These are phyloP conservation scores for Pichia kudriavzevii DNA, from an alignment of 1,139 yeast species.

Conservation along the genomic window DNA sequence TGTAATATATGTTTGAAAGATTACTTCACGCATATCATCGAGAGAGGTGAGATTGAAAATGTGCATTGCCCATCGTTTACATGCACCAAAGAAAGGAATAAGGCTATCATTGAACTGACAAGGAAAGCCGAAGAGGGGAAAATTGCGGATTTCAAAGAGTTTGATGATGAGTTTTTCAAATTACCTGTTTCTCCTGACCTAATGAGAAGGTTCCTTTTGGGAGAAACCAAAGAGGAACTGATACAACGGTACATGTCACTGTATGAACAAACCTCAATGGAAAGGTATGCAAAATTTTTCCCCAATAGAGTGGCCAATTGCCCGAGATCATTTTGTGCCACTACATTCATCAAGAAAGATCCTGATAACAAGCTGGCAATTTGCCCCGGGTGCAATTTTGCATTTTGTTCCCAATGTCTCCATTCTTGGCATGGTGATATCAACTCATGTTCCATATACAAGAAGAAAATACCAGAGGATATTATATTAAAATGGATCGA, in stretches of 20 bases:
- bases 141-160: slow-evolving; percentile 25
- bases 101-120: slow-evolving; percentile 10
- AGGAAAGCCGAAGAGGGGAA: slow-evolving; percentile 5
- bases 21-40: slow-evolving; percentile 40
- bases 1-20: slow-evolving; percentile 45
- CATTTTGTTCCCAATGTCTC: slow-evolving; percentile 53
- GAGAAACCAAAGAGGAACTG: slow-evolving; percentile 18
- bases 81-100: slow-evolving; percentile 31
- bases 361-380: slow-evolving; percentile 46
- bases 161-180: slow-evolving; percentile 30
- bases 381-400: slow-evolving; percentile 47
- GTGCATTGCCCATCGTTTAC: slow-evolving; percentile 56
- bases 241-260: slow-evolving; percentile 36
- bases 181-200: slow-evolving; percentile 32
- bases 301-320: slow-evolving; percentile 49
- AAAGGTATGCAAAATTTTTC: slow-evolving; percentile 36
- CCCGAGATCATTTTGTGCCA: slow-evolving; percentile 39
- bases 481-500: slow-evolving; percentile 36
- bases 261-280: slow-evolving; percentile 36
- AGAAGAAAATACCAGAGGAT: slow-evolving; percentile 35
- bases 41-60: slow-evolving; percentile 44
- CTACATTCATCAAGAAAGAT: slow-evolving; percentile 41
- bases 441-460: slow-evolving; percentile 36
- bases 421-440: slow-evolving; percentile 63
- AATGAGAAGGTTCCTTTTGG: slow-evolving; percentile 22